These are phyloP conservation scores for Raphanus hybrid DNA, from an alignment of 441 rosid genomes.

Conservation along the genomic window DNA sequence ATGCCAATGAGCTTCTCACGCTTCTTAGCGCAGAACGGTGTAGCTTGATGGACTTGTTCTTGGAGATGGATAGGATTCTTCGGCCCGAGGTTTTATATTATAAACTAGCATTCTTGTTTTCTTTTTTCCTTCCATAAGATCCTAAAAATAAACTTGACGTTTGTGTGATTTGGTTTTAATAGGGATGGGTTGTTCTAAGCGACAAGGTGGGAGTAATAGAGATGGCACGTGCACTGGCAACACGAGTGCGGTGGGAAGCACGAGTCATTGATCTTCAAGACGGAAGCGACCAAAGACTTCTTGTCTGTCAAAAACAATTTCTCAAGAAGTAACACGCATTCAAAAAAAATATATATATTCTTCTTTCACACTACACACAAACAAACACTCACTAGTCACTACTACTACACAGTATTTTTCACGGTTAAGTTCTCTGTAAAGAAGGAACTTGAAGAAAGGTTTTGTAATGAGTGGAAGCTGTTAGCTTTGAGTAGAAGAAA, in stretches of 20 bases:
- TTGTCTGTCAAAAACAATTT: slow-evolving; percentile 95
- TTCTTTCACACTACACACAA: slow-evolving; percentile 28
- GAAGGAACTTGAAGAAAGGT: slow-evolving; percentile 28
- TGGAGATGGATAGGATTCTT: slow-evolving; percentile 95
- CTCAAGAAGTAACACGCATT: slow-evolving; percentile 65
- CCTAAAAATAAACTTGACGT: background rate
- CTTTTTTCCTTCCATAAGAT: background rate
- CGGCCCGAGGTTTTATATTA: slow-evolving; percentile 84
- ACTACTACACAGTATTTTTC: slow-evolving; percentile 33
- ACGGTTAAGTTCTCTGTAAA: slow-evolving; percentile 26
- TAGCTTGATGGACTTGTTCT: slow-evolving; percentile 71
- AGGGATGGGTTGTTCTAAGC: slow-evolving; percentile 90
- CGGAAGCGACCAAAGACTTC: slow-evolving; percentile 94
- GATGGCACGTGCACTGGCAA: slow-evolving; percentile 77
- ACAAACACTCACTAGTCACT: slow-evolving; percentile 38
- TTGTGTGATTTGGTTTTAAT: slow-evolving; percentile 11
- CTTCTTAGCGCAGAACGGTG: slow-evolving; percentile 71
- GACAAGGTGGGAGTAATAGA: slow-evolving; percentile 84
- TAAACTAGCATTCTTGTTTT: background rate
- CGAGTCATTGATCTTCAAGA: slow-evolving; percentile 93
- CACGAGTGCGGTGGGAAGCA: slow-evolving; percentile 96
- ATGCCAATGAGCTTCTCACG: slow-evolving; percentile 87
- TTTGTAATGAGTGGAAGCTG: slow-evolving; percentile 48
- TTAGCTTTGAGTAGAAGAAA: slow-evolving; percentile 51
- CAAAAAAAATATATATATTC: background rate